phyloP scores from a whole-genome alignment of 257 asterid species.

The Capsicum chinense region DNA sequence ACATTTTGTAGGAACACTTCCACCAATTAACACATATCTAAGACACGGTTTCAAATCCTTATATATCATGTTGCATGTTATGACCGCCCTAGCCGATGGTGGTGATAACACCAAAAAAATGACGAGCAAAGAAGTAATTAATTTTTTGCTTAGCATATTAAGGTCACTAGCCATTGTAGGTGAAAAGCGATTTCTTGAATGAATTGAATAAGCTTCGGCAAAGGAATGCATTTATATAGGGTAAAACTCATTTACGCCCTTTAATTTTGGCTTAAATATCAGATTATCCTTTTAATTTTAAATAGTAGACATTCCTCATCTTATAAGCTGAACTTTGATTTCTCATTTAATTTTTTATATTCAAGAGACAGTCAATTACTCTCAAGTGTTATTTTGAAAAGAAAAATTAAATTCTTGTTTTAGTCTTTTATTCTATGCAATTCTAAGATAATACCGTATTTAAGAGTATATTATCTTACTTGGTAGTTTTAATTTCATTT shows the following conservation, averaged over 20 bases:
- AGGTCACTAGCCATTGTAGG: not conserved
- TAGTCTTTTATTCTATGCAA: not conserved
- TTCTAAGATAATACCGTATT: not conserved
- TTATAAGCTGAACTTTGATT: too few relatives aligned
- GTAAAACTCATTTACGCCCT: not conserved
- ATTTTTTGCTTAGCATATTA: not conserved
- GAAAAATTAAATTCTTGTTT: not conserved
- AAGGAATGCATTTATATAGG: not conserved
- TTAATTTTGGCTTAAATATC: too few relatives aligned
- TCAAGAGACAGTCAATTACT: not conserved
- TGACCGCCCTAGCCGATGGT: not conserved
- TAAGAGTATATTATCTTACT: not conserved
- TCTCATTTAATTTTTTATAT: too few relatives aligned
- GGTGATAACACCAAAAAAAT: conserved; percentile 18
- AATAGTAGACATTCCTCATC: too few relatives aligned
- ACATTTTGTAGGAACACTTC: not conserved
- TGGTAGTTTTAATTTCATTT: not conserved
- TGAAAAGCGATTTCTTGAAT: not conserved
- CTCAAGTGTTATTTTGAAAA: not conserved
- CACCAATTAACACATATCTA: not conserved
- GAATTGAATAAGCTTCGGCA: not conserved
- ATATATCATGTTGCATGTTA: not conserved
- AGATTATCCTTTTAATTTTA: too few relatives aligned
- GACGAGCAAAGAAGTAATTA: not conserved
- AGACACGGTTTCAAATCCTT: not conserved